A percentile compares a stretch with the other conserved stretches of the same genome.
Evolutionary conservation across 2,329 filamentous ascomycete species (phyloP).

Genomic region (Trichoderma sp.): DNA sequence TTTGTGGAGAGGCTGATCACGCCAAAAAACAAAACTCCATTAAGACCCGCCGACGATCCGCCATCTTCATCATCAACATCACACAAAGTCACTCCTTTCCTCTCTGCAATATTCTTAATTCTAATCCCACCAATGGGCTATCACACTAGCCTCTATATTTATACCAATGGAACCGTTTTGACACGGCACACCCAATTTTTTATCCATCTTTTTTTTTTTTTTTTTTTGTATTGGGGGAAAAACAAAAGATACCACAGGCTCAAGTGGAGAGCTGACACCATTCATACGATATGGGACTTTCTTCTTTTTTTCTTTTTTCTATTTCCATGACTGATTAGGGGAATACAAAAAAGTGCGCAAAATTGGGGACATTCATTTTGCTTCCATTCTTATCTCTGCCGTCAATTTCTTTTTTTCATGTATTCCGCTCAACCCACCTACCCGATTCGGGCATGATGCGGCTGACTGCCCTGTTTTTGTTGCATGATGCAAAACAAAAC

Average conservation of each 20-base stretch:
- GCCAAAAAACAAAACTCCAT: neutral
- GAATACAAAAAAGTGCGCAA: conserved; percentile 10
- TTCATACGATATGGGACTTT: neutral
- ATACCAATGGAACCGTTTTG: neutral
- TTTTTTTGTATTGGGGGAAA: neutral
- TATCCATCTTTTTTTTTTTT: neutral
- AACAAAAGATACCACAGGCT: conserved; percentile 6
- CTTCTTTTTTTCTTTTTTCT: neutral
- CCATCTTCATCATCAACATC: neutral
- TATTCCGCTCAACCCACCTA: conserved; percentile 2
- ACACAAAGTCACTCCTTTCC: conserved; percentile 3
- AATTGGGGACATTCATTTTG: conserved; percentile 6
- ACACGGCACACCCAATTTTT: neutral
- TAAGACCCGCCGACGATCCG: neutral
- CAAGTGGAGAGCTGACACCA: conserved; percentile 12
- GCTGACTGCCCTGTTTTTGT: neutral
- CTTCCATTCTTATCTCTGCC: neutral
- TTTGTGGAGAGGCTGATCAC: neutral
- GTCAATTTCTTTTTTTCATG: neutral
- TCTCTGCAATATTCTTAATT: conserved; percentile 3
- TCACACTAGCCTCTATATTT: neutral
- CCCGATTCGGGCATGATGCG: neutral
- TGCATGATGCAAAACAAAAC: neutral
- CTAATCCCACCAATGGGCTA: conserved; percentile 2
- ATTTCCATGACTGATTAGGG: neutral